phyloP scores from a whole-genome alignment of 495 filamentous ascomycete genomes.

The Durotheca rogersii region DNA sequence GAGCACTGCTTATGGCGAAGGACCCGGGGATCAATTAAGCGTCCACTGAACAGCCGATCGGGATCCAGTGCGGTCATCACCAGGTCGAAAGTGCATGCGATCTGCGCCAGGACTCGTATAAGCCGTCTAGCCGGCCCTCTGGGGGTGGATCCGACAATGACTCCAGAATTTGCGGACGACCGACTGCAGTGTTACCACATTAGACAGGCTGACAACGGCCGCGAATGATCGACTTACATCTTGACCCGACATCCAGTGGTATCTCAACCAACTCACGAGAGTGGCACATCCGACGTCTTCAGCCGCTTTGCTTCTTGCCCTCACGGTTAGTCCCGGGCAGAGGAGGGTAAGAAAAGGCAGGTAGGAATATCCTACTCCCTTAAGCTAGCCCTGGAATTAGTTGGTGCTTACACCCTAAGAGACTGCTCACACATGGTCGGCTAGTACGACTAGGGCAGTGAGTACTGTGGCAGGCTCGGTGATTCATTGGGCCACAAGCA shows the following conservation, averaged over 20 bases:
- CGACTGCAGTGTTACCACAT: slow-evolving; percentile 27
- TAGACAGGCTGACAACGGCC: slow-evolving; percentile 18
- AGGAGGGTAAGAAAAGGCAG: slow-evolving; percentile 1
- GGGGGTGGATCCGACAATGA: slow-evolving; percentile 14
- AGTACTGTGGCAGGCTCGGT: slow-evolving; percentile 17
- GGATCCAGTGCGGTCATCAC: slow-evolving; percentile 24
- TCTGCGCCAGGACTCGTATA: slow-evolving; percentile 11
- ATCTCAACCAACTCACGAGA: slow-evolving; percentile 17
- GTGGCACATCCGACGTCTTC: slow-evolving; percentile 13
- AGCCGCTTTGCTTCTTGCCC: slow-evolving; percentile 4
- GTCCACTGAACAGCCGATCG: slow-evolving; percentile 21
- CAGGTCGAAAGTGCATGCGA: slow-evolving; percentile 12
- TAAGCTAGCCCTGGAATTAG: neutral
- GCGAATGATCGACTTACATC: slow-evolving; percentile 27
- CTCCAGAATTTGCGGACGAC: slow-evolving; percentile 14
- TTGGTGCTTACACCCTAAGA: slow-evolving; percentile 13
- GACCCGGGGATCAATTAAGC: slow-evolving; percentile 14
- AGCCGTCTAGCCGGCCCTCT: slow-evolving; percentile 16
- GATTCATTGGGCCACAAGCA: slow-evolving; percentile 17
- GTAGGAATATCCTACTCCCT: slow-evolving; percentile 4
- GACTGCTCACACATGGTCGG: neutral
- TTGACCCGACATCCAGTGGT: slow-evolving; percentile 17
- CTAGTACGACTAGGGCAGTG: slow-evolving; percentile 12
- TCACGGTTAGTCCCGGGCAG: slow-evolving; percentile 2
- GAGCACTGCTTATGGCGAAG: slow-evolving; percentile 30